phyloP scores from a whole-genome alignment of 2,329 filamentous ascomycete species.

The Alternaria tenuissima region DNA sequence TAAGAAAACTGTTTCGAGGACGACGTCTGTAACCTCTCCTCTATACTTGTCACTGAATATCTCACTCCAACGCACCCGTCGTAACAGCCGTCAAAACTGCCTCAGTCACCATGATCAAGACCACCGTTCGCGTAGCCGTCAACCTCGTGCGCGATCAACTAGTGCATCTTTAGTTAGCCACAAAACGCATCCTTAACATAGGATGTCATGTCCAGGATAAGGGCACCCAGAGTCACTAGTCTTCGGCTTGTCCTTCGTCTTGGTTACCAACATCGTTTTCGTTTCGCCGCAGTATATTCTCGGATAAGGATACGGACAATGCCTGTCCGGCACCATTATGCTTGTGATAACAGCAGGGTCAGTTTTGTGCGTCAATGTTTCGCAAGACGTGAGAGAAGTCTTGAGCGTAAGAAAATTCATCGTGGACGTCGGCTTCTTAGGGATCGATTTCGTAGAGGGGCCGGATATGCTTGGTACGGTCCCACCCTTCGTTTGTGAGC shows the following conservation, averaged over 20 bases:
- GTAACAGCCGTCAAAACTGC: background rate
- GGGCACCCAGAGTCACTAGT: background rate
- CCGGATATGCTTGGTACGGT: background rate
- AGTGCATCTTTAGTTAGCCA: background rate
- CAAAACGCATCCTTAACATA: background rate
- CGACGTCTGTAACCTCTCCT: background rate
- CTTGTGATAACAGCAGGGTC: conserved; percentile 8
- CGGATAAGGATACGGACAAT: conserved; percentile 45
- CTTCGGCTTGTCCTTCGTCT: background rate
- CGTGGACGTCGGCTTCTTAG: background rate
- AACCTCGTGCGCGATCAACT: background rate
- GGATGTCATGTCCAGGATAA: background rate
- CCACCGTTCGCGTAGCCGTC: background rate
- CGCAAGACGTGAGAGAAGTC: background rate
- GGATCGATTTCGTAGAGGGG: background rate
- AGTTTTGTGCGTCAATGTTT: background rate
- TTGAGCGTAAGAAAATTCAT: background rate
- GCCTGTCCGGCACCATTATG: conserved; percentile 21
- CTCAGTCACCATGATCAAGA: conserved; percentile 10
- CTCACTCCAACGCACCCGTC: background rate
- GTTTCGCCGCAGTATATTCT: conserved; percentile 27
- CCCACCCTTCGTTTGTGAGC: background rate
- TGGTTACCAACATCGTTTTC: conserved; percentile 20
- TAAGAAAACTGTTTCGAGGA: no score
- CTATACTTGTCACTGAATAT: background rate